A percentile compares a stretch with the other conserved stretches of the same genome.
Evolutionary conservation across 352 stramenopile genomes (phyloP).

Genomic region (Globisporangium cystogenes): DNA sequence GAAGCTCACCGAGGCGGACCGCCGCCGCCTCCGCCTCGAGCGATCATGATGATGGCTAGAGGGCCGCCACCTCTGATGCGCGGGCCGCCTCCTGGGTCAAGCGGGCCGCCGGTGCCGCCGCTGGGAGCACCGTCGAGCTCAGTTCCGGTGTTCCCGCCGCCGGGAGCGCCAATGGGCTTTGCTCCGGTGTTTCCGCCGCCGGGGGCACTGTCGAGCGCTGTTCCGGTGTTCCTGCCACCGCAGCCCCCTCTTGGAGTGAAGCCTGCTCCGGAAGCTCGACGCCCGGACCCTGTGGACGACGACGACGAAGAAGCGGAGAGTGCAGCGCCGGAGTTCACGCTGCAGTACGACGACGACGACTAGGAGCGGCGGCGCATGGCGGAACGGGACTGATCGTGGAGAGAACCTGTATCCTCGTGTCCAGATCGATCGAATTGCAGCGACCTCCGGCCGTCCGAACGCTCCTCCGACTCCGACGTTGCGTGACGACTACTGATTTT

Average conservation of each 20-base stretch:
- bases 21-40: not conserved
- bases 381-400: too few species aligned
- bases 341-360: constrained; percentile 79
- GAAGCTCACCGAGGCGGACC: constrained; percentile 1
- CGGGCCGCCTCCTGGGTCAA: not conserved
- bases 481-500: too few species aligned
- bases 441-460: too few species aligned
- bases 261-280: not conserved
- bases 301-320: constrained; percentile 57
- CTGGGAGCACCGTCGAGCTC: too few species aligned
- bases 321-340: constrained; percentile 53
- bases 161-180: too few species aligned
- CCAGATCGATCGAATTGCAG: too few species aligned
- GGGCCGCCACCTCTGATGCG: not conserved
- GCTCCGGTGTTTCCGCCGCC: too few species aligned
- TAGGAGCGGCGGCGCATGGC: constrained; percentile 8
- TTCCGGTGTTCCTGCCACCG: not conserved
- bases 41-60: not conserved
- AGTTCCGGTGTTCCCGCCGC: too few species aligned
- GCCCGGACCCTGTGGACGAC: constrained; percentile 7
- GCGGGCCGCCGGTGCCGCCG: not conserved
- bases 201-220: not conserved
- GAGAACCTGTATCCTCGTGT: too few species aligned
- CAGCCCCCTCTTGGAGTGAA: not conserved
- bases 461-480: too few species aligned